Percentiles rank a stretch among this genome's conserved stretches.
Evolutionary conservation across 371 early-diverging fungal genomes (phyloP).

Genomic region (Mucor indicus): DNA sequence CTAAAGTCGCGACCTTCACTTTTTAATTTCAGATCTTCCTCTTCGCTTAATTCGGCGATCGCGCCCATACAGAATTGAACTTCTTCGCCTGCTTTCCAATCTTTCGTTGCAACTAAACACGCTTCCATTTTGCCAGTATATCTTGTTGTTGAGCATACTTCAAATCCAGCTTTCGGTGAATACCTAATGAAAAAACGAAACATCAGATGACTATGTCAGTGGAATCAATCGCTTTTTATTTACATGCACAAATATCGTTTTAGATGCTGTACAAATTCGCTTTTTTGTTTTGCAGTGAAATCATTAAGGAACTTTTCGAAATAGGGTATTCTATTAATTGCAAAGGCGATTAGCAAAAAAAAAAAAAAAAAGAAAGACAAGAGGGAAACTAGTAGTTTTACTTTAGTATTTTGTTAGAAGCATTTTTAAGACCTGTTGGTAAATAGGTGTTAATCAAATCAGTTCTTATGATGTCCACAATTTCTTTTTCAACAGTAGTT

Average conservation of each 20-base stretch:
- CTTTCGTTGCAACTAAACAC: conserved; percentile 70
- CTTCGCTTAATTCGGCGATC: conserved; percentile 59
- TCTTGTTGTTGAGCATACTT: conserved; percentile 61
- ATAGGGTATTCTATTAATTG: conserved; percentile 21
- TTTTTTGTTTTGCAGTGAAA: conserved; percentile 11
- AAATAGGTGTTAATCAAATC: background rate
- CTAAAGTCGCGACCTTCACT: conserved; percentile 73
- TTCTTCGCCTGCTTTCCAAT: conserved; percentile 69
- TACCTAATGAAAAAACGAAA: conserved; percentile 57
- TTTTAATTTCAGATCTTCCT: conserved; percentile 65
- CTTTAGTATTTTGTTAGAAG: conserved; percentile 50
- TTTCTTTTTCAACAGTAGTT: conserved; percentile 4
- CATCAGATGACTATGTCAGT: background rate
- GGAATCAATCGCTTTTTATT: conserved; percentile 6
- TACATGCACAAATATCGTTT: conserved; percentile 33
- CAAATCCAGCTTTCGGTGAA: conserved; percentile 76
- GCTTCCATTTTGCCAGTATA: conserved; percentile 72
- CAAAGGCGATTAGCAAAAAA: background rate
- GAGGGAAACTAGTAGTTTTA: conserved; percentile 1
- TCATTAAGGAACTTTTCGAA: conserved; percentile 17
- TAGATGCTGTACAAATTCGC: conserved; percentile 25
- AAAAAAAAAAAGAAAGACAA: background rate
- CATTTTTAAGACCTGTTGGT: conserved; percentile 33
- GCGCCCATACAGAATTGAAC: conserved; percentile 70
- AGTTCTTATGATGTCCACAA: conserved; percentile 39